Conservation (phyloP, 1,139 yeast species). For the Scheffersomyces segobiensis region DNA sequence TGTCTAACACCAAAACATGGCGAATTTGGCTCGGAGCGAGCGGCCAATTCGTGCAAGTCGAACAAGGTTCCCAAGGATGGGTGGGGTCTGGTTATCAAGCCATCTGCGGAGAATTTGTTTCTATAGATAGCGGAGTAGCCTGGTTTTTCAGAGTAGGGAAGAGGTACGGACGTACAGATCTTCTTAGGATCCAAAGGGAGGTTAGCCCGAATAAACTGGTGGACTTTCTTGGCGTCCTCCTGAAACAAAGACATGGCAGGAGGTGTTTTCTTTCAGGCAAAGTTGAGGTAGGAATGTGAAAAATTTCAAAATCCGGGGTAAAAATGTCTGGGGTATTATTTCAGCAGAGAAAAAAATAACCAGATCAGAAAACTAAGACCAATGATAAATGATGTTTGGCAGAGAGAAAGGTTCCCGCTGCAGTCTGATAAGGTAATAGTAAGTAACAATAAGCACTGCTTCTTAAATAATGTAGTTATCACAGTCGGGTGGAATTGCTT, state of each 20-base stretch:
- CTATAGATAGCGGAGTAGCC: constrained; percentile 61
- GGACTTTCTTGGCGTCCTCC: constrained; percentile 6
- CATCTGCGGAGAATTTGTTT: constrained; percentile 37
- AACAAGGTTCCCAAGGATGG: constrained; percentile 52
- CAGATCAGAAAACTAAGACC: background rate
- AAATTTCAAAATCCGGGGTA: background rate
- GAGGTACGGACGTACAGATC: constrained; percentile 24
- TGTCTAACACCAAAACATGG: constrained; percentile 56
- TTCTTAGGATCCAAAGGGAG: constrained; percentile 14
- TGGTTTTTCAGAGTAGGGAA: constrained; percentile 46
- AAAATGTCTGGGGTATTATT: background rate
- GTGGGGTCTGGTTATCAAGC: constrained; percentile 45
- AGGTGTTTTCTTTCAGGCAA: background rate
- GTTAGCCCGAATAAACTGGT: constrained; percentile 8
- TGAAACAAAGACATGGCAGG: constrained; percentile 3
- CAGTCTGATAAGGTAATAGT: background rate
- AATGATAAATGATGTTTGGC: background rate
- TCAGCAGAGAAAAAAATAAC: background rate
- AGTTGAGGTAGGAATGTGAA: background rate
- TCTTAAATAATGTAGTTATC: background rate
- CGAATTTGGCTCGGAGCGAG: constrained; percentile 31
- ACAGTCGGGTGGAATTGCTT: background rate
- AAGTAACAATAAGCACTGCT: background rate
- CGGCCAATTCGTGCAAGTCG: constrained; percentile 48
- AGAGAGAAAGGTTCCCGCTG: background rate